phyloP scores from a whole-genome alignment of 2,329 filamentous ascomycete species.

The Cladosporium oxysporum region DNA sequence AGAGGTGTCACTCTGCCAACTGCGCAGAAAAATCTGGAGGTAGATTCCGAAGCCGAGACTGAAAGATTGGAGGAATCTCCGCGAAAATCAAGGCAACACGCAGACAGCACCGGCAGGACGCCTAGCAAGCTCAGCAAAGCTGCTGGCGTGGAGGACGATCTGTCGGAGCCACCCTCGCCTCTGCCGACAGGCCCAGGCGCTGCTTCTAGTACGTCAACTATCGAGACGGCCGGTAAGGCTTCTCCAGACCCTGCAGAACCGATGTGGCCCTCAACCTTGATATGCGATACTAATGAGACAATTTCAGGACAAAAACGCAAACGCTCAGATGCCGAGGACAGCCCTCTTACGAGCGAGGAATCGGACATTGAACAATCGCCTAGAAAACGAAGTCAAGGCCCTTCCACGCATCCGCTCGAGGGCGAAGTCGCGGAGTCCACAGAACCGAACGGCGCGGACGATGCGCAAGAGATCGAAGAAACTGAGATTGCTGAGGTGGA shows the following conservation, averaged over 20 bases:
- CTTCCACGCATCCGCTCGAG: slow-evolving; percentile 21
- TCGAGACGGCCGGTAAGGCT: slow-evolving; percentile 20
- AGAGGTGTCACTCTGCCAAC: background rate
- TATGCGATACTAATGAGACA: slow-evolving; percentile 14
- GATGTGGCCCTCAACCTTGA: too few relatives aligned
- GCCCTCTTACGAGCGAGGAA: slow-evolving; percentile 41
- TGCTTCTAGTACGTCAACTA: slow-evolving; percentile 36
- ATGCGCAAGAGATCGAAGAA: slow-evolving; percentile 32
- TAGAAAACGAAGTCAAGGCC: slow-evolving; percentile 36
- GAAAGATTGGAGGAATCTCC: slow-evolving; percentile 80
- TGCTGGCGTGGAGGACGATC: slow-evolving; percentile 45
- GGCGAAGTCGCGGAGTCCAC: slow-evolving; percentile 18
- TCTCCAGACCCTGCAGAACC: background rate
- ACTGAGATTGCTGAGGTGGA: slow-evolving; percentile 41
- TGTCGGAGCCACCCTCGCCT: slow-evolving; percentile 42
- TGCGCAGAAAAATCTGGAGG: slow-evolving; percentile 42
- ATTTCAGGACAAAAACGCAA: slow-evolving; percentile 46
- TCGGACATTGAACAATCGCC: slow-evolving; percentile 39
- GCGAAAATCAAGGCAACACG: slow-evolving; percentile 32
- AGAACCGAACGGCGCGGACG: slow-evolving; percentile 35
- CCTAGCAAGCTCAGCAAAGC: slow-evolving; percentile 75
- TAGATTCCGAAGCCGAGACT: slow-evolving; percentile 86
- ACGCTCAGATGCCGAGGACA: slow-evolving; percentile 43
- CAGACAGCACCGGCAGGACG: slow-evolving; percentile 61
- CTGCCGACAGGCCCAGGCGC: slow-evolving; percentile 33